phyloP scores from a whole-genome alignment of 371 early-diverging fungal species.

The Rhizopus microsporus region DNA sequence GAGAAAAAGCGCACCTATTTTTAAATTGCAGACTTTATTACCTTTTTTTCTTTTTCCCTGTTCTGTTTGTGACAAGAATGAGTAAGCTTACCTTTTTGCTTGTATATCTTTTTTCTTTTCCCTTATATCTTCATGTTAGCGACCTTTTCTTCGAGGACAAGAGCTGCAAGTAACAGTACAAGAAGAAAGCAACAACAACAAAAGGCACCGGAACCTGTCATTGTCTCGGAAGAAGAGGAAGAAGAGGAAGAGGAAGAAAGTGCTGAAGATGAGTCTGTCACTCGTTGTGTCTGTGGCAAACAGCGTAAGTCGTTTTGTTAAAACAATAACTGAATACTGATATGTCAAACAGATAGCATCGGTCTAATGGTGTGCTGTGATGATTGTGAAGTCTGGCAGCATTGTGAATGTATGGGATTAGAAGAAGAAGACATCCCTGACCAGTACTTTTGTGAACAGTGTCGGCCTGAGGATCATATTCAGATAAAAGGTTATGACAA shows the following conservation, averaged over 20 bases:
- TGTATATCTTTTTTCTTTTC: too few relatives aligned
- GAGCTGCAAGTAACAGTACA: constrained; percentile 1
- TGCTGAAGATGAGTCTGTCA: constrained; percentile 67
- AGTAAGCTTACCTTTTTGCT: too few relatives aligned
- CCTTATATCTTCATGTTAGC: background rate
- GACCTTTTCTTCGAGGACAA: constrained; percentile 1
- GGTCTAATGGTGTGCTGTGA: constrained; percentile 90
- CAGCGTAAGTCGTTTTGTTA: constrained; percentile 50
- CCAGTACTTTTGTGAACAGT: constrained; percentile 84
- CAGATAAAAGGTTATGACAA: constrained; percentile 23
- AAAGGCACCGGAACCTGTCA: constrained; percentile 22
- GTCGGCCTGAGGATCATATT: constrained; percentile 43
- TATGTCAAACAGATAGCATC: constrained; percentile 41
- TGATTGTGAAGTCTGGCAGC: constrained; percentile 87
- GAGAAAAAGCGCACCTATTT: background rate
- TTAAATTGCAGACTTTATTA: background rate
- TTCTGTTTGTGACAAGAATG: too few relatives aligned
- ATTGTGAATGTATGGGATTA: constrained; percentile 80
- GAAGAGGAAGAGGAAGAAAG: constrained; percentile 22
- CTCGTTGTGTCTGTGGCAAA: constrained; percentile 76
- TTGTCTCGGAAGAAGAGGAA: constrained; percentile 21
- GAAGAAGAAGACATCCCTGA: constrained; percentile 73
- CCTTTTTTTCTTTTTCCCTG: too few relatives aligned
- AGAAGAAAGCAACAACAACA: constrained; percentile 23
- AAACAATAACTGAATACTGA: background rate